Evolutionary conservation across 495 filamentous ascomycete species (phyloP), one percentile per base, ranked within the genome.

Genomic region (Monascus purpureus): DNA sequence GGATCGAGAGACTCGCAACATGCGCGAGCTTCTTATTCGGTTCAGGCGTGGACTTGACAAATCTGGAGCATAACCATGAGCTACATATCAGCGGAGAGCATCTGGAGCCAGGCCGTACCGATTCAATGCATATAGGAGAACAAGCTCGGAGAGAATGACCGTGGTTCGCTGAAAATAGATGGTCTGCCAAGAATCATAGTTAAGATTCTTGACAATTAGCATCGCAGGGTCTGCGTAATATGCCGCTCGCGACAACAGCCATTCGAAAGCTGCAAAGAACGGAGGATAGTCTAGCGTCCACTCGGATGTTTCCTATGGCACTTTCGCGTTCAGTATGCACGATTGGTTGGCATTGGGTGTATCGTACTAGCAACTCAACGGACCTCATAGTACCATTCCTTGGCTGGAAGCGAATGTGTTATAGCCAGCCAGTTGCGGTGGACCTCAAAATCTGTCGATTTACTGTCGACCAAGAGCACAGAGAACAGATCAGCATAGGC

Each of bases 221-320:
- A 96, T 87, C 8, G 59, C 71, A 14, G 83, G 77, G 46, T 96
- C 86, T 27, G 69, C 68, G 47, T 76, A 73, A 34, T 63, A 64
- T 8, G 90, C 90, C 32, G 70, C 62, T 41, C 88, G 84, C 11
- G 90, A 90, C 33, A 96, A 68, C 30, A 79, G 47, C 84, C 83
- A 97, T 68, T 96, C 90, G 57, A 96, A 95, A 41, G 75, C 84
- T 29, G 90, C 90, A 44, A 97, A 97, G 62, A 94, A 94, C 8
- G 90, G 90, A 1, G 90, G 90, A 52, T 97, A 97, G 56, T 97
- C 90, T 40, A 97, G 80, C 0, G 90, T 95, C 90, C 90, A 97
- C 80, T 93, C 80, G 7, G 90, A 96, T 2, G 86, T 92, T 65
- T 83, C 80, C 73, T 80, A 46, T 28, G 12, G 15, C 4, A 22